Base-by-base conservation (phyloP, 148 eudicot species). In the Simmondsia chinensis region DNA sequence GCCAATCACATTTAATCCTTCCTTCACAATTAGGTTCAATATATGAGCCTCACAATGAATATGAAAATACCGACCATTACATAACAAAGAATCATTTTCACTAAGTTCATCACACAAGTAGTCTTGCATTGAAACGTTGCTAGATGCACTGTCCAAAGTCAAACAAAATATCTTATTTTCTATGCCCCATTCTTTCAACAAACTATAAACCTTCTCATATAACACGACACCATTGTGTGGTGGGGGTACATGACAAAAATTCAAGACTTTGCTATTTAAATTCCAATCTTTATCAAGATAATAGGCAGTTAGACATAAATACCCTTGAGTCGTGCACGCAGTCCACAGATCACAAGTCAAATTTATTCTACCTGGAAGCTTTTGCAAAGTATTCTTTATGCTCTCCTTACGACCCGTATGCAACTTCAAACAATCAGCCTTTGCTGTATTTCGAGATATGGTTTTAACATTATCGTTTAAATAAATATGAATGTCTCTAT, bases 341-440 rank as follows among this genome's bases (percentile, higher is more conserved):
- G 59, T 42, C 59, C 65, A 51, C n/a, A 26, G 3, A 27, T 60
- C 57, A 33, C 45, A 43, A 42, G 65, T 60, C 14, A 61, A 36
- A 8, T 12, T 43, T 12, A 61, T 37, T 30, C 59, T 28, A 33
- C 45, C 16, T 37, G 48, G 55, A 45, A 21, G 18, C 5, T 25
- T 31, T 6, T 12, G 5, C 7, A 48, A 29, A 8, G 41, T 48
- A n/a, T 48, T 9, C 9, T 48, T 48, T 1, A 48, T 6, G 13
- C 33, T 6, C 0, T 1, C 9, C 30, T 45, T 45, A 21, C 16
- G 18, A 6, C 7, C 0, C 9, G 25, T 23, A 46, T 46, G 26
- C 36, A 46, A 0, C 6, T 29, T 46, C 0, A 30, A n/a, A 4
- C n/a, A 9, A 46, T 46, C 36, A n/a, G n/a, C n/a, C n/a, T n/a